These are phyloP conservation scores for Yamadazyma sp. DNA, from an alignment of 805 yeast genomes.

Conservation along the genomic window DNA sequence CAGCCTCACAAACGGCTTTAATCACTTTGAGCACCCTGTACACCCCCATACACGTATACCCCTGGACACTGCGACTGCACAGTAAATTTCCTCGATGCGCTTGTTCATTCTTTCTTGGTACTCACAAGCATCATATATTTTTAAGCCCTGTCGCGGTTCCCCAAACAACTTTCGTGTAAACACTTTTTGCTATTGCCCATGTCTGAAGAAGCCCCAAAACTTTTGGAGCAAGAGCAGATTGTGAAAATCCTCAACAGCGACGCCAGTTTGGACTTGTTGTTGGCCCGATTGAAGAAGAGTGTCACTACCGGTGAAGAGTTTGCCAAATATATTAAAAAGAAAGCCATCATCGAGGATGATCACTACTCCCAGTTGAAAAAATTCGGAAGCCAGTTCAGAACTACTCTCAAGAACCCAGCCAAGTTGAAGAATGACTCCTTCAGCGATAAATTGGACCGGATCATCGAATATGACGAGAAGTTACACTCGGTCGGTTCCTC, in stretches of 20 bases:
- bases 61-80: no score
- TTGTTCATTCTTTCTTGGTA: no score
- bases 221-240: slow-evolving; percentile 34
- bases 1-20: no score
- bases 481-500: slow-evolving; percentile 66
- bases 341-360: slow-evolving; percentile 76
- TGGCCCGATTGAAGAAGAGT: slow-evolving; percentile 74
- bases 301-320: slow-evolving; percentile 84
- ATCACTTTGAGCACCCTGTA: no score
- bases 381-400: slow-evolving; percentile 57
- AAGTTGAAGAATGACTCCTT: slow-evolving; percentile 65
- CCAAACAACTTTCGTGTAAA: no score
- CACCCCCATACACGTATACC: no score
- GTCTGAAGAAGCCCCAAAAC: slow-evolving; percentile 12
- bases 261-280: slow-evolving; percentile 69
- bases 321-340: slow-evolving; percentile 72
- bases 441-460: slow-evolving; percentile 59
- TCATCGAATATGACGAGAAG: slow-evolving; percentile 77
- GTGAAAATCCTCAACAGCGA: slow-evolving; percentile 61
- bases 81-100: no score
- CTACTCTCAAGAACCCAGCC: slow-evolving; percentile 43
- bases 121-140: no score
- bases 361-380: slow-evolving; percentile 74
- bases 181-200: no score
- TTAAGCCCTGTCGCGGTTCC: slow-evolving; percentile 3